These are phyloP conservation scores for Silene noctiflora DNA, from an alignment of 179 eudicot species.

Conservation along the genomic window DNA sequence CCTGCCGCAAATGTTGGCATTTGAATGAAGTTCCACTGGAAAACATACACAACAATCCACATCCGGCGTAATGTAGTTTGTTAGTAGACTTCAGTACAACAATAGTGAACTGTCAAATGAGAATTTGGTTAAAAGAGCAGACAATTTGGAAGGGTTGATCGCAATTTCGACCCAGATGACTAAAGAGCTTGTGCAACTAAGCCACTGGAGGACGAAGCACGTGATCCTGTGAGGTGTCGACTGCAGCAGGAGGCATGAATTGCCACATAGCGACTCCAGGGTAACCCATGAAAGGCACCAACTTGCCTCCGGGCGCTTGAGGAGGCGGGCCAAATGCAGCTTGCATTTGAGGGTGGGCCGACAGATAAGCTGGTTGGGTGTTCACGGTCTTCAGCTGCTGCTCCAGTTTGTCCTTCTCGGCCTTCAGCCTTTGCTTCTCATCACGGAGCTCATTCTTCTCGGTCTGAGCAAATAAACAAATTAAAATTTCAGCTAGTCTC, in stretches of 20 bases:
- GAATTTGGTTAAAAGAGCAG: conserved; percentile 21
- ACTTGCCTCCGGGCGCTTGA: conserved; percentile 57
- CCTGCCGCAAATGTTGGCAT: conserved; percentile 17
- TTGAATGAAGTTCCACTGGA: conserved; percentile 33
- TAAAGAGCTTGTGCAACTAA: conserved; percentile 32
- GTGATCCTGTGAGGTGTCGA: conserved; percentile 85
- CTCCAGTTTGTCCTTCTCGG: conserved; percentile 76
- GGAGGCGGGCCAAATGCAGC: conserved; percentile 57
- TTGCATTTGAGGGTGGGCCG: conserved; percentile 53
- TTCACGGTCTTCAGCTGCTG: conserved; percentile 58
- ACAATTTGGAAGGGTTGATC: conserved; percentile 10
- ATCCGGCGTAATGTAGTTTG: conserved; percentile 36
- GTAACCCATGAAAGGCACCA: conserved; percentile 71
- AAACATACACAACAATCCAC: conserved; percentile 27
- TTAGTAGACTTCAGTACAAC: conserved; percentile 36
- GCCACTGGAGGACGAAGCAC: conserved; percentile 84
- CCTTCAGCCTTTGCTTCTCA: conserved; percentile 84
- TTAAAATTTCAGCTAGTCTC: too few relatives aligned
- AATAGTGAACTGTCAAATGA: conserved; percentile 32
- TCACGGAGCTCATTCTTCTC: conserved; percentile 88
- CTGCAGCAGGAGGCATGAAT: conserved; percentile 86
- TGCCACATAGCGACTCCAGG: conserved; percentile 96
- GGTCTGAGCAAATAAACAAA: conserved; percentile 31
- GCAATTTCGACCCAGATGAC: conserved; percentile 16
- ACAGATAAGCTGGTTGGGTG: conserved; percentile 53